A percentile compares a stretch with the other conserved stretches of the same genome.
These are phyloP conservation scores for Escovopsis sp. DNA, from an alignment of 2,329 filamentous ascomycete species.

Conservation along the genomic window DNA sequence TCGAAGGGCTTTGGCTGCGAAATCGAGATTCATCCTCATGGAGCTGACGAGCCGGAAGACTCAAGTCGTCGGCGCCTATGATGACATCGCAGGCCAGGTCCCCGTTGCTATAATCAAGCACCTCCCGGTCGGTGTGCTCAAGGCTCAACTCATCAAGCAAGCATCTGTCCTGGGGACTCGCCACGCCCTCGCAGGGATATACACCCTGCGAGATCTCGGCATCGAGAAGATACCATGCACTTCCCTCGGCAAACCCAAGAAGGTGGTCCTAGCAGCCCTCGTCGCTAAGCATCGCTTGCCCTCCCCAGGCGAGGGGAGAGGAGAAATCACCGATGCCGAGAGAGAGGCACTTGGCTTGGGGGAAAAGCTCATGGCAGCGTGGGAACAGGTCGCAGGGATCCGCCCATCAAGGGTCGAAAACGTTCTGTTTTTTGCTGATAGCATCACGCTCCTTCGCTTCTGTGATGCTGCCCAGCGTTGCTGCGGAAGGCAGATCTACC, in stretches of 20 bases:
- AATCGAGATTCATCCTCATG: too few species aligned
- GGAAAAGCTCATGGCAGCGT: constrained; percentile 11
- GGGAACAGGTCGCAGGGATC: constrained; percentile 16
- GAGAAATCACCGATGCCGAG: not conserved
- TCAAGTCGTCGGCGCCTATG: constrained; percentile 27
- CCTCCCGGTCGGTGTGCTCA: constrained; percentile 14
- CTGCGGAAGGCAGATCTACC: constrained; percentile 16
- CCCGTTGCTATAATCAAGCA: constrained; percentile 27
- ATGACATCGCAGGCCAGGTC: constrained; percentile 31
- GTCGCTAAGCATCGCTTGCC: constrained; percentile 8
- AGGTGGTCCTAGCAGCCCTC: constrained; percentile 17
- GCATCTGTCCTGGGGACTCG: constrained; percentile 18
- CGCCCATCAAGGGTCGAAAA: constrained; percentile 12
- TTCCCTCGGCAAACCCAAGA: constrained; percentile 28
- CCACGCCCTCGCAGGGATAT: constrained; percentile 24
- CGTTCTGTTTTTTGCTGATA: constrained; percentile 18
- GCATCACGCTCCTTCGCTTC: constrained; percentile 22
- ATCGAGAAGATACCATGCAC: constrained; percentile 24
- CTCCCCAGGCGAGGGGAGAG: too few species aligned
- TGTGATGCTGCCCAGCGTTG: constrained; percentile 16
- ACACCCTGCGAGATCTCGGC: constrained; percentile 25
- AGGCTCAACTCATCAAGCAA: constrained; percentile 16
- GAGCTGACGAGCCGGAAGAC: constrained; percentile 11
- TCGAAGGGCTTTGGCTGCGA: too few species aligned
- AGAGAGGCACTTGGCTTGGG: constrained; percentile 3